Percentiles rank a stretch among this genome's conserved stretches.
phyloP scores from a whole-genome alignment of 2,329 filamentous ascomycete species.

The Harringtonia lauricola region DNA sequence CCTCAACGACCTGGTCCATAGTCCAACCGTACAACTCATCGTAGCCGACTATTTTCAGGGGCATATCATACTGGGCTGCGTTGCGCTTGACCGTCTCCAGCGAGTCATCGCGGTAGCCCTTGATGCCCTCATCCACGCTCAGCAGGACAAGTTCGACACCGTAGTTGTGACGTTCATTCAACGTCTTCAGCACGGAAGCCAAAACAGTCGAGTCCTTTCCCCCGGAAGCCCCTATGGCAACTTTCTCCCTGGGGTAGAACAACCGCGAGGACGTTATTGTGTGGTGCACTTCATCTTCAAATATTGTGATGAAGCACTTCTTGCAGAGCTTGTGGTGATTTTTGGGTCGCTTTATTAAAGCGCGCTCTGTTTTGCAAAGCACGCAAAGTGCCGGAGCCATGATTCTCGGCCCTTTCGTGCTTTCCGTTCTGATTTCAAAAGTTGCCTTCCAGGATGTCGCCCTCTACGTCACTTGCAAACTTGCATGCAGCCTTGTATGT shows the following conservation, averaged over 20 bases:
- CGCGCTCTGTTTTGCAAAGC: constrained; percentile 64
- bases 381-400: constrained; percentile 75
- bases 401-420: background rate
- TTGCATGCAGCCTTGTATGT: background rate
- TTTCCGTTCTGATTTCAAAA: background rate
- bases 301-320: constrained; percentile 72
- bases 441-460: too few species aligned
- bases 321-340: constrained; percentile 92
- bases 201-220: constrained; percentile 97
- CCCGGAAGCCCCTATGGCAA: constrained; percentile 92
- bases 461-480: too few species aligned
- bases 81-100: constrained; percentile 95
- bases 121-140: constrained; percentile 95
- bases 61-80: constrained; percentile 81
- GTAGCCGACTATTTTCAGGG: constrained; percentile 85
- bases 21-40: constrained; percentile 95
- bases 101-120: constrained; percentile 90
- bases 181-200: constrained; percentile 84
- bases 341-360: constrained; percentile 87
- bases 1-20: constrained; percentile 96
- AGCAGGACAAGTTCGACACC: constrained; percentile 76
- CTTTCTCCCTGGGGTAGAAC: constrained; percentile 70
- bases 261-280: constrained; percentile 76
- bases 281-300: constrained; percentile 89
- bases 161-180: constrained; percentile 85